Conservation (phyloP, 176 grass and related monocot species). For the Tillandsia fasciculata region DNA sequence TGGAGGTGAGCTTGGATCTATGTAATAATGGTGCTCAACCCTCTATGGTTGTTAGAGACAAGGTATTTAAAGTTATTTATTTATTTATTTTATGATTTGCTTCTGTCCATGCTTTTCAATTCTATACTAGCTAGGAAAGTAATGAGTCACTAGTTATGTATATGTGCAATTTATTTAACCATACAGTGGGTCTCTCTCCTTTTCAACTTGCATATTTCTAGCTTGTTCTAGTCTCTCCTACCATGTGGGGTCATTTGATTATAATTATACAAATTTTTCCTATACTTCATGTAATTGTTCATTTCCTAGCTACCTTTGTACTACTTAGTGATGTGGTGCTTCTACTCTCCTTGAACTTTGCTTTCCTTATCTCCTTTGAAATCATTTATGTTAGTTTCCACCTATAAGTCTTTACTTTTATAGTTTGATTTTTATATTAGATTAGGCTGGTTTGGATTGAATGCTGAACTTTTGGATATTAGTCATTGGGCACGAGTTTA, state of each 20-base stretch:
- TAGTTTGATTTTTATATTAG: too few relatives aligned
- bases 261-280: conserved; percentile 1
- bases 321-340: conserved; percentile 32
- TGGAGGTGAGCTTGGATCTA: conserved; percentile 93
- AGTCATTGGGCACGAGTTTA: too few relatives aligned
- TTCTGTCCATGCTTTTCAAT: background rate
- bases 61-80: conserved; percentile 31
- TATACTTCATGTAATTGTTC: background rate
- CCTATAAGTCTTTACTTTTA: too few relatives aligned
- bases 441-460: too few relatives aligned
- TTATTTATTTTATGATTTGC: background rate
- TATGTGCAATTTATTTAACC: conserved; percentile 15
- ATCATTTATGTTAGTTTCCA: background rate
- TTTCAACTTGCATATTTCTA: conserved; percentile 12
- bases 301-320: background rate
- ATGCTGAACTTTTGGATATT: too few relatives aligned
- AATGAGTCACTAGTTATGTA: conserved; percentile 11
- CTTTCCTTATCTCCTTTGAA: conserved; percentile 30
- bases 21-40: conserved; percentile 60
- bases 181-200: background rate
- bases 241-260: conserved; percentile 8
- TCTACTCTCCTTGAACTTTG: conserved; percentile 22
- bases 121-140: conserved; percentile 1
- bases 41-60: conserved; percentile 84
- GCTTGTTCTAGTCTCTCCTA: conserved; percentile 4